Percentiles rank a stretch among this genome's conserved stretches.
Conservation (phyloP, 139 green algal species). For the Micractinium conductrix region DNA sequence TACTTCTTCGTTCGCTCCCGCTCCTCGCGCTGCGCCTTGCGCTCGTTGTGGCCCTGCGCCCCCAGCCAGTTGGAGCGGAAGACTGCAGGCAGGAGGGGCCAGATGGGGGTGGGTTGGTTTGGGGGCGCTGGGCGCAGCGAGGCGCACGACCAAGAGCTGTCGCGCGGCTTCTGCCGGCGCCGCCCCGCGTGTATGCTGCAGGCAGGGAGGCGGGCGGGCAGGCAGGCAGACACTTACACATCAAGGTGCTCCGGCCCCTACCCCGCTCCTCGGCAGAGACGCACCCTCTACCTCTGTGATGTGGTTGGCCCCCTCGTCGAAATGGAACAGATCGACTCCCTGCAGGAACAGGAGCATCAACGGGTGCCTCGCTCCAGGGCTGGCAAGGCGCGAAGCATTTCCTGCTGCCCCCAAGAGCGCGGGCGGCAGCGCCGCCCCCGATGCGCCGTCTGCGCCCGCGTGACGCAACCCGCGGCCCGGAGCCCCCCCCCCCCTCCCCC, state of each 20-base stretch:
- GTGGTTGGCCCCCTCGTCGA: slow-evolving; percentile 10
- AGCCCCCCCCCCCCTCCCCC: neutral
- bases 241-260: neutral
- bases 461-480: neutral
- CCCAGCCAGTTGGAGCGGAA: slow-evolving; percentile 39
- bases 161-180: no score
- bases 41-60: slow-evolving; percentile 19
- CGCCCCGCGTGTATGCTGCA: no score
- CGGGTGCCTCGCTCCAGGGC: neutral
- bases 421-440: no score
- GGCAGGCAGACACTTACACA: neutral
- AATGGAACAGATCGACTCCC: slow-evolving; percentile 22
- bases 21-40: slow-evolving; percentile 20
- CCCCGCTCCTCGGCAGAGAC: neutral
- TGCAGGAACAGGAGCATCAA: neutral
- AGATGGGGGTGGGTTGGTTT: no score
- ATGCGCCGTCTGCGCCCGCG: neutral
- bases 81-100: neutral
- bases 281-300: slow-evolving; percentile 26
- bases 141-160: neutral
- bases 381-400: neutral
- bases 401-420: neutral
- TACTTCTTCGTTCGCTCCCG: neutral
- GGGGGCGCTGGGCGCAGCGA: no score
- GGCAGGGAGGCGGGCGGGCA: neutral